Evolutionary conservation across 768 basidiomycete species (phyloP).

Genomic region (Naganishia randhawae): DNA sequence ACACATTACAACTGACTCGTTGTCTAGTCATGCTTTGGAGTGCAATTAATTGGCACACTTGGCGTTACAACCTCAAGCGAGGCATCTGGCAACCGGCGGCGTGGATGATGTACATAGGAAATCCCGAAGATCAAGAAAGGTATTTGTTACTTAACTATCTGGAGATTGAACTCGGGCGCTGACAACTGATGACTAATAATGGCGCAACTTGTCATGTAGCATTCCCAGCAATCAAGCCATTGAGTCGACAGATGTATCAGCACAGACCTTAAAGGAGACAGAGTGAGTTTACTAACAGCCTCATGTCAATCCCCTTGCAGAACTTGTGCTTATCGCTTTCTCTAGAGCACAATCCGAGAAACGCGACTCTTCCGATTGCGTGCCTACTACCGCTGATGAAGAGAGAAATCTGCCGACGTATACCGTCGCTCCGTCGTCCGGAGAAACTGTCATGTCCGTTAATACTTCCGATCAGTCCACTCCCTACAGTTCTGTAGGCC

Average conservation of each 20-base stretch:
- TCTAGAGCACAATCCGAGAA: neutral
- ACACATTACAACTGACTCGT: neutral
- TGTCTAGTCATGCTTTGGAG: neutral
- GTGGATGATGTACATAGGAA: constrained; percentile 19
- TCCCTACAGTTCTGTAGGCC: neutral
- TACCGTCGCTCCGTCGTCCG: neutral
- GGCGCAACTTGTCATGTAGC: too few relatives aligned
- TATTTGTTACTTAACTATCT: too few relatives aligned
- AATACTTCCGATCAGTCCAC: neutral
- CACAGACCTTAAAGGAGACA: too few relatives aligned
- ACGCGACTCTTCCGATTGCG: neutral
- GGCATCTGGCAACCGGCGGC: constrained; percentile 7
- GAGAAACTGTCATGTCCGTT: neutral
- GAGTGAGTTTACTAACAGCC: neutral
- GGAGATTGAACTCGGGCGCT: too few relatives aligned
- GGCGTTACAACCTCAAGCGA: neutral
- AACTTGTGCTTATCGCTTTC: too few relatives aligned
- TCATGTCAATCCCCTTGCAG: neutral
- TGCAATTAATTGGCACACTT: neutral
- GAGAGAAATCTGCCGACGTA: neutral
- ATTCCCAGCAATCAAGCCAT: too few relatives aligned
- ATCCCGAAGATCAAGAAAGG: neutral
- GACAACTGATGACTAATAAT: too few relatives aligned
- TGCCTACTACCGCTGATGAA: neutral
- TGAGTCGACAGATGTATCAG: neutral